phyloP scores from a whole-genome alignment of 2,329 filamentous ascomycete genomes.

The Pseudocercospora ulei region DNA sequence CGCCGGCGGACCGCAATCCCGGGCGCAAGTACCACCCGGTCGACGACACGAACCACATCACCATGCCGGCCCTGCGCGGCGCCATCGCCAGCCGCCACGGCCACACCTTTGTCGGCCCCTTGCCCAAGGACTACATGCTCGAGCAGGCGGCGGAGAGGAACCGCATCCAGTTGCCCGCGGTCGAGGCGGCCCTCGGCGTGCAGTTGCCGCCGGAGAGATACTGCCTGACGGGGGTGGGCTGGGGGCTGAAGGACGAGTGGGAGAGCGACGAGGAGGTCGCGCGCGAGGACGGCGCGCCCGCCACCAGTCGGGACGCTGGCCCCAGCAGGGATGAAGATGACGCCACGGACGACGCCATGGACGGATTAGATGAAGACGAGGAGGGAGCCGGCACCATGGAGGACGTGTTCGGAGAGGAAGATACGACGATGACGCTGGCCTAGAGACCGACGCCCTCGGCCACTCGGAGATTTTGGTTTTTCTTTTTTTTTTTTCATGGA shows the following conservation, averaged over 20 bases:
- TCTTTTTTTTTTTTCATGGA: too few species aligned
- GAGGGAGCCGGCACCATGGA: conserved; percentile 36
- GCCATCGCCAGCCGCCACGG: conserved; percentile 59
- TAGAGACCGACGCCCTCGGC: conserved; percentile 18
- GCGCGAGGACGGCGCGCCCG: conserved; percentile 36
- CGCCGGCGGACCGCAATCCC: conserved; percentile 19
- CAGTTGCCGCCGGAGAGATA: conserved; percentile 54
- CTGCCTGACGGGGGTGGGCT: conserved; percentile 49
- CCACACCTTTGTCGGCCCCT: conserved; percentile 57
- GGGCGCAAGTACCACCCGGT: conserved; percentile 31
- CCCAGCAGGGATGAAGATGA: conserved; percentile 27
- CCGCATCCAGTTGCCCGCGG: conserved; percentile 51
- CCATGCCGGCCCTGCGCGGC: conserved; percentile 58
- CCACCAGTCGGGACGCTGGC: conserved; percentile 20
- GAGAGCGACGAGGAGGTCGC: conserved; percentile 40
- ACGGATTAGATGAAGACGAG: conserved; percentile 34
- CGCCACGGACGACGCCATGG: conserved; percentile 38
- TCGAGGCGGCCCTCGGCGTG: conserved; percentile 50
- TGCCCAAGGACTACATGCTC: conserved; percentile 64
- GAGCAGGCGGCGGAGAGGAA: conserved; percentile 66
- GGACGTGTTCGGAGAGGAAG: conserved; percentile 38
- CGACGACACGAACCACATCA: conserved; percentile 47
- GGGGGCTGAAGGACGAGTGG: conserved; percentile 51
- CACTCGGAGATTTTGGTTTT: too few species aligned
- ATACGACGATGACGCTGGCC: conserved; percentile 29